Percentiles rank a stretch among this genome's conserved stretches.
phyloP scores from a whole-genome alignment of 257 asterid genomes.

The Petrea volubilis region DNA sequence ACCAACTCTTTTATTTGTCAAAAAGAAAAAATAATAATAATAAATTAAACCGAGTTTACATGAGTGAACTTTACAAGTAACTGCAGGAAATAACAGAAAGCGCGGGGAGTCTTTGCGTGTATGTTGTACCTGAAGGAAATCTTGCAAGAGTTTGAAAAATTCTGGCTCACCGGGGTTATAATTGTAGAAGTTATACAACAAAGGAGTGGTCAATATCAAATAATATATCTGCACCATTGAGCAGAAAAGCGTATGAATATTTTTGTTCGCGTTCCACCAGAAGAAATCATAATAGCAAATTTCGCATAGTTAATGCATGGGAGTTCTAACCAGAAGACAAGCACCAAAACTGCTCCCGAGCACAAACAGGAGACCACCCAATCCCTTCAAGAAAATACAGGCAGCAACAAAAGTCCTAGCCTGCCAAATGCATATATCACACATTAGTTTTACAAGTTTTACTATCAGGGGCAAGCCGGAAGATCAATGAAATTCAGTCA shows the following conservation, averaged over 20 bases:
- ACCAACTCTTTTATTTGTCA: no score
- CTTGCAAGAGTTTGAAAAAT: constrained; percentile 45
- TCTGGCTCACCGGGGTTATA: constrained; percentile 46
- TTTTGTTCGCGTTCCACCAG: no score
- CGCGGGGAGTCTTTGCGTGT: not conserved
- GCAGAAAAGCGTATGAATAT: not conserved
- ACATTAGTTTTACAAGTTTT: not conserved
- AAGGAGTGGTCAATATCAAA: constrained; percentile 66
- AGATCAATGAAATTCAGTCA: not conserved
- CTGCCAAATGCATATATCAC: constrained; percentile 39
- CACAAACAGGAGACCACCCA: constrained; percentile 86
- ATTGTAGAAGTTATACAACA: constrained; percentile 66
- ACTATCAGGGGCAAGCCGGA: not conserved
- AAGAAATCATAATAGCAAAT: no score
- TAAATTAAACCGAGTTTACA: no score
- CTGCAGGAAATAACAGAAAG: no score
- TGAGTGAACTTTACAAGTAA: not conserved
- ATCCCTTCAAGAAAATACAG: constrained; percentile 66
- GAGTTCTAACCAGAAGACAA: constrained; percentile 64
- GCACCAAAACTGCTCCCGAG: constrained; percentile 84
- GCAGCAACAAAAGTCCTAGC: constrained; percentile 63
- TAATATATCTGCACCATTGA: constrained; percentile 56
- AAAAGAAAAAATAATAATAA: no score
- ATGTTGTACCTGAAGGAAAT: constrained; percentile 68
- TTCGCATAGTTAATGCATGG: not conserved